A percentile compares a stretch with the other conserved stretches of the same genome.
phyloP scores from a whole-genome alignment of 768 basidiomycete species.

The Arthromyces matolae region DNA sequence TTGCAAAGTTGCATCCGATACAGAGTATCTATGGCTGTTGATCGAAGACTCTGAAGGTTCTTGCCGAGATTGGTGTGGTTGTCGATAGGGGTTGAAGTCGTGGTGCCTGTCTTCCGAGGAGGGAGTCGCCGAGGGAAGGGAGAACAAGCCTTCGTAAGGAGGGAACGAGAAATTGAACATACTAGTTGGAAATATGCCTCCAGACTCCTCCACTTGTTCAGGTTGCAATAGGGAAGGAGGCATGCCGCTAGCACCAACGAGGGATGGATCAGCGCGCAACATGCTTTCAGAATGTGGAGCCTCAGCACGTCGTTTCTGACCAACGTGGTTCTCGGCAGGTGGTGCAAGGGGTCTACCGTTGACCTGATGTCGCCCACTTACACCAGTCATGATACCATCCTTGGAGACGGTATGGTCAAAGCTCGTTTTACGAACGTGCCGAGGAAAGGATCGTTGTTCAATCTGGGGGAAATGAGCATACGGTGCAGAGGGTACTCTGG shows the following conservation, averaged over 20 bases:
- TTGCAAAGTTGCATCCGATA: slow-evolving; percentile 24
- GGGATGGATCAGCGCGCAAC: slow-evolving; percentile 73
- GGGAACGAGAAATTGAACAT: slow-evolving; percentile 73
- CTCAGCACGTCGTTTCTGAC: slow-evolving; percentile 78
- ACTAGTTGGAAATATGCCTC: slow-evolving; percentile 59
- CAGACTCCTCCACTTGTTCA: slow-evolving; percentile 33
- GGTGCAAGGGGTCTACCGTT: slow-evolving; percentile 71
- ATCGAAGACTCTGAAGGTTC: slow-evolving; percentile 20
- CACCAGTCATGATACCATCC: slow-evolving; percentile 54
- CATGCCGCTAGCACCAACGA: slow-evolving; percentile 36
- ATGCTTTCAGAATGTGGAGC: slow-evolving; percentile 78
- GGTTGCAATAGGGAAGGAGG: slow-evolving; percentile 16
- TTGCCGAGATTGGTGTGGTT: slow-evolving; percentile 7
- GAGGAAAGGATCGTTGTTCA: slow-evolving; percentile 62
- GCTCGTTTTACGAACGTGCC: slow-evolving; percentile 89
- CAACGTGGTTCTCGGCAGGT: slow-evolving; percentile 59
- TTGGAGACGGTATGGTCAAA: slow-evolving; percentile 88
- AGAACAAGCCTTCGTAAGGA: slow-evolving; percentile 62
- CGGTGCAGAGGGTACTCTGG: slow-evolving; percentile 38
- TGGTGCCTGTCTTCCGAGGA: slow-evolving; percentile 20
- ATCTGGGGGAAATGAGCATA: slow-evolving; percentile 29
- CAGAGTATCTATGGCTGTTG: slow-evolving; percentile 19
- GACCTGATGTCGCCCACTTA: slow-evolving; percentile 73
- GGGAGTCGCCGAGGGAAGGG: slow-evolving; percentile 35
- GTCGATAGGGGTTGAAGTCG: slow-evolving; percentile 14